These are phyloP conservation scores for Spergularia marina DNA, from an alignment of 148 eudicot species.

Conservation along the genomic window DNA sequence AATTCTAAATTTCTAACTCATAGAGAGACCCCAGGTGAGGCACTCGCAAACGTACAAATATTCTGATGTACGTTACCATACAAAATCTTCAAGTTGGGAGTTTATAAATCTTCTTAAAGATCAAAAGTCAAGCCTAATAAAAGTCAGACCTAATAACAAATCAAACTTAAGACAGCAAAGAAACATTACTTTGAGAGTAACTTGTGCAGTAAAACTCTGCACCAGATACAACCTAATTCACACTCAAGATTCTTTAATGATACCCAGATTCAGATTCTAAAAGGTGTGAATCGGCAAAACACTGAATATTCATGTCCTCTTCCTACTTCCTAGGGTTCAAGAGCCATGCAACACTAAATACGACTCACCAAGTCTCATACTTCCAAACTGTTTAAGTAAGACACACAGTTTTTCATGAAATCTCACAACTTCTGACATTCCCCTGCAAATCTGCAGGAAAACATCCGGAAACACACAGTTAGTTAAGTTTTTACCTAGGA, in stretches of 20 bases:
- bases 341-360: not conserved
- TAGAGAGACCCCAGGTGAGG: too few species aligned
- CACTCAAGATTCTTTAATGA: not conserved
- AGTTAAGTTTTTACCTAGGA: not conserved
- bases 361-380: conserved; percentile 17
- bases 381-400: not conserved
- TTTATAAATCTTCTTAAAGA: too few species aligned
- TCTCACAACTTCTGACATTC: not conserved
- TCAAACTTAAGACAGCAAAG: not conserved
- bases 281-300: not conserved
- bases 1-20: too few species aligned
- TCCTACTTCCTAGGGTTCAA: not conserved
- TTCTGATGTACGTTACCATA: too few species aligned
- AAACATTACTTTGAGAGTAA: conserved; percentile 1
- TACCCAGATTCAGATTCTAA: not conserved
- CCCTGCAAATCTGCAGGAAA: too few species aligned
- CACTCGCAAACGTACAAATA: too few species aligned
- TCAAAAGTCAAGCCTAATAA: conserved; percentile 6
- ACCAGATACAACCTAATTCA: not conserved
- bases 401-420: not conserved
- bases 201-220: not conserved
- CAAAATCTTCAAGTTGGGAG: too few species aligned
- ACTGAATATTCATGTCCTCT: not conserved
- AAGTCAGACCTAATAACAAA: not conserved
- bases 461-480: not conserved